phyloP scores from a whole-genome alignment of 164 flowering plant species.

The Aristolochia fimbriata region DNA sequence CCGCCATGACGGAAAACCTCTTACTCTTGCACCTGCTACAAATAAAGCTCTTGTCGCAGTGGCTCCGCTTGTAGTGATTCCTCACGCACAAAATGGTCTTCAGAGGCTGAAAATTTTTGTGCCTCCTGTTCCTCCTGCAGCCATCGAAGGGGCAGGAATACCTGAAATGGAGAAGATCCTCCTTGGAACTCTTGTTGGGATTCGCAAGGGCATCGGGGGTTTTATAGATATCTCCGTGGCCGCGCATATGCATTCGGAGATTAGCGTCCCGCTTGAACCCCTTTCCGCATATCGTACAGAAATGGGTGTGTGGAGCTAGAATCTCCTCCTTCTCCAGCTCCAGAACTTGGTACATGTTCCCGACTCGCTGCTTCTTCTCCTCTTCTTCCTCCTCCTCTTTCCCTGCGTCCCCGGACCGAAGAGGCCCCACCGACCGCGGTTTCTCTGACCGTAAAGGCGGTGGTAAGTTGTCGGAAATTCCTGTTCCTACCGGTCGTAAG shows the following conservation, averaged over 20 bases:
- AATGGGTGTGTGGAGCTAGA: constrained; percentile 8
- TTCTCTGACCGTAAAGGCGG: too few species aligned
- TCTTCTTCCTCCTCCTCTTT: constrained; percentile 85
- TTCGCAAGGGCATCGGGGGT: constrained; percentile 7
- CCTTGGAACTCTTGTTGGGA: constrained; percentile 5
- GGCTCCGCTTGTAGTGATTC: constrained; percentile 12
- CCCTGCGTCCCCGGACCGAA: constrained; percentile 1
- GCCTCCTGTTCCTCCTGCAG: constrained; percentile 1
- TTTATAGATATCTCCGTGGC: constrained; percentile 10
- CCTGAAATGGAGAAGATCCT: background rate
- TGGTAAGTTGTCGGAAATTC: constrained; percentile 13
- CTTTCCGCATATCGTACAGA: constrained; percentile 10
- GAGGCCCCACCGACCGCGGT: too few species aligned
- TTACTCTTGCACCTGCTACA: constrained; percentile 9
- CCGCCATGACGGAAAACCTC: constrained; percentile 10
- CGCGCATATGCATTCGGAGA: constrained; percentile 13
- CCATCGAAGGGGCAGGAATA: constrained; percentile 10
- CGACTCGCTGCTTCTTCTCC: constrained; percentile 70
- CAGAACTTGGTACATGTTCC: constrained; percentile 72
- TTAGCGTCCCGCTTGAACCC: constrained; percentile 13
- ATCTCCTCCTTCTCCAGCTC: constrained; percentile 7
- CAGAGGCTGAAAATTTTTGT: constrained; percentile 11
- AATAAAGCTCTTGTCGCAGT: constrained; percentile 7
- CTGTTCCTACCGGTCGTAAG: constrained; percentile 3
- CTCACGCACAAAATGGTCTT: constrained; percentile 10